Evolutionary conservation across 192 early-diverging fungal species (phyloP).

Genomic region (Gaertneriomyces semiglobifer): DNA sequence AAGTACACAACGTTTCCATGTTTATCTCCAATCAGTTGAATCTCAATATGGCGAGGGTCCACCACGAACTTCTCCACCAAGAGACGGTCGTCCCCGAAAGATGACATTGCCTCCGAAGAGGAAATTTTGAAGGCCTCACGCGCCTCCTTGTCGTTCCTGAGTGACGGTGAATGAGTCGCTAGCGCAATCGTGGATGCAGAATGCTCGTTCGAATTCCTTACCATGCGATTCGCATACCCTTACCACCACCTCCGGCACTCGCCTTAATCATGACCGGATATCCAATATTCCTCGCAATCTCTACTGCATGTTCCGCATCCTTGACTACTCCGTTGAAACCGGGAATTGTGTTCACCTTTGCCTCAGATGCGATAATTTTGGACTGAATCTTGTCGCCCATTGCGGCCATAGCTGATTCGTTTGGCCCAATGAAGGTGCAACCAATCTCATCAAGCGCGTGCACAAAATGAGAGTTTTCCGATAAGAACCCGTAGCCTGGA

Average conservation of each 20-base stretch:
- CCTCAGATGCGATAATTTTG: constrained; percentile 92
- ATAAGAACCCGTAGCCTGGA: constrained; percentile 81
- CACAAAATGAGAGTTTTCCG: constrained; percentile 86
- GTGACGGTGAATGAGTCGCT: not conserved
- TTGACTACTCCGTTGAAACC: constrained; percentile 82
- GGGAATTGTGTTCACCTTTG: constrained; percentile 79
- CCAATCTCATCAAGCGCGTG: constrained; percentile 67
- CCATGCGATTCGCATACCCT: constrained; percentile 95
- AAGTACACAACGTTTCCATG: constrained; percentile 96
- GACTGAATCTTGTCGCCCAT: constrained; percentile 99
- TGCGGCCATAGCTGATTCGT: constrained; percentile 86
- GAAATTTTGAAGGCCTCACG: constrained; percentile 71
- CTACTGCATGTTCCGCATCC: constrained; percentile 68
- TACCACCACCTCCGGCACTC: constrained; percentile 93
- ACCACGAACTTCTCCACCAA: constrained; percentile 92
- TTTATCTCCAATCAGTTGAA: constrained; percentile 93
- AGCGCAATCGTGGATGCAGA: not conserved
- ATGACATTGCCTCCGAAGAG: constrained; percentile 88
- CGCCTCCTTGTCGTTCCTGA: constrained; percentile 51
- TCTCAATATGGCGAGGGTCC: constrained; percentile 92
- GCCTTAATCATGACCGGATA: constrained; percentile 99
- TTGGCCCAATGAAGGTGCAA: constrained; percentile 91
- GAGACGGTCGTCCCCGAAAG: constrained; percentile 86
- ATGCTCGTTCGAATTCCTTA: constrained; percentile 27
- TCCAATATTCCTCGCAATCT: constrained; percentile 74